Conservation (phyloP, 139 green algal genomes). For the Yamagishiella unicocca region DNA sequence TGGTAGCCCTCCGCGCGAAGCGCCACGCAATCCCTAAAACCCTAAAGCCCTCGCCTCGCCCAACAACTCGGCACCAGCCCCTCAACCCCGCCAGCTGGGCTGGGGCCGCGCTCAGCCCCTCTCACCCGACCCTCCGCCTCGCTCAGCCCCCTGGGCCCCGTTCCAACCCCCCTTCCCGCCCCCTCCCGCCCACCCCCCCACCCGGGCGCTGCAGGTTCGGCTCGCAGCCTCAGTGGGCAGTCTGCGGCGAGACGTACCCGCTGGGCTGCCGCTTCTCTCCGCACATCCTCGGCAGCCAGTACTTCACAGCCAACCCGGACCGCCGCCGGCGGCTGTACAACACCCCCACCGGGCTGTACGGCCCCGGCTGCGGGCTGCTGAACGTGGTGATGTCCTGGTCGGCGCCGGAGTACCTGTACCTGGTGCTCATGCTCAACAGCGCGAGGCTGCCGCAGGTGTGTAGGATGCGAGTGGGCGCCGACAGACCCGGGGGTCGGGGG, state of each 20-base stretch:
- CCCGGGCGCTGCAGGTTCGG: constrained; percentile 71
- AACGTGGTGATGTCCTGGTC: constrained; percentile 80
- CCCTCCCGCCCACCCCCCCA: not conserved
- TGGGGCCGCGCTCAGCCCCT: too few relatives aligned
- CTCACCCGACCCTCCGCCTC: too few relatives aligned
- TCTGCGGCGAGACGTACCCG: constrained; percentile 89
- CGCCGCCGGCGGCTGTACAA: constrained; percentile 83
- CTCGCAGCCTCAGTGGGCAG: constrained; percentile 86
- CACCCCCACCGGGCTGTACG: constrained; percentile 56
- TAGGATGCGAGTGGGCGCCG: not conserved
- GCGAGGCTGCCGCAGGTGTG: constrained; percentile 66
- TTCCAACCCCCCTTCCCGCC: too few relatives aligned
- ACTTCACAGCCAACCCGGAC: constrained; percentile 85
- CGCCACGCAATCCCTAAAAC: too few relatives aligned
- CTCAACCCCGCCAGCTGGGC: too few relatives aligned
- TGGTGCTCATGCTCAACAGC: constrained; percentile 77
- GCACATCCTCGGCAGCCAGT: constrained; percentile 67
- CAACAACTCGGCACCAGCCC: too few relatives aligned
- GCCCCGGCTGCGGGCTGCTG: constrained; percentile 54
- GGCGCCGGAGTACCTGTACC: constrained; percentile 89
- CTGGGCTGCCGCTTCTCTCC: constrained; percentile 88
- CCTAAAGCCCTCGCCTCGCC: too few relatives aligned
- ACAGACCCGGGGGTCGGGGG: too few relatives aligned
- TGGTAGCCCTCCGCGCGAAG: too few relatives aligned
- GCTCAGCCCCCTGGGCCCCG: too few relatives aligned